Conservation (phyloP, 2,329 filamentous ascomycete genomes). For the Monosporascus ibericus region DNA sequence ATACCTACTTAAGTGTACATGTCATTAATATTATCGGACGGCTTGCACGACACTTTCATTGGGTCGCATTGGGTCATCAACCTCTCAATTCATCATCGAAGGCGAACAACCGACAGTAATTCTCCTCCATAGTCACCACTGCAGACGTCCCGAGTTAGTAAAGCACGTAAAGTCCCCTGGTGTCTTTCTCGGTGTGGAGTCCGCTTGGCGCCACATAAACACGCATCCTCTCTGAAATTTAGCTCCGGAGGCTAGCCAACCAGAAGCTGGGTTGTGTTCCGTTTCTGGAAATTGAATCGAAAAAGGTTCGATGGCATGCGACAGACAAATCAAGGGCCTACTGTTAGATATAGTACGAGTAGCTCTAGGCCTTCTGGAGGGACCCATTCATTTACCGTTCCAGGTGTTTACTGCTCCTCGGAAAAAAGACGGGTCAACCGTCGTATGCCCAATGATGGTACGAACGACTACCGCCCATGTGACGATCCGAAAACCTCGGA, state of each 20-base stretch:
- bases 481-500: conserved; percentile 46
- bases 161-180: no score
- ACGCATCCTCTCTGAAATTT: background rate
- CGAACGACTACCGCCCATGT: conserved; percentile 52
- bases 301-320: no score
- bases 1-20: background rate
- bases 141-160: no score
- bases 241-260: background rate
- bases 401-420: no score
- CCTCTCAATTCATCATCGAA: background rate
- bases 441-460: conserved; percentile 45
- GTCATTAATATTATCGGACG: no score
- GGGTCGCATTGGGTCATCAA: background rate
- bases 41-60: background rate
- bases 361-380: no score
- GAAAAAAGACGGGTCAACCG: conserved; percentile 28
- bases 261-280: background rate
- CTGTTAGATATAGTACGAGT: no score
- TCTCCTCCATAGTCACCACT: no score
- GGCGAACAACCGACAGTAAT: background rate
- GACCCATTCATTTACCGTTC: no score
- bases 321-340: no score
- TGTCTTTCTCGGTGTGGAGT: background rate
- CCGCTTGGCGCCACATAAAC: background rate
- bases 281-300: background rate